Conservation (phyloP, 2,329 filamentous ascomycete species). For the Lachnellula cervina region DNA sequence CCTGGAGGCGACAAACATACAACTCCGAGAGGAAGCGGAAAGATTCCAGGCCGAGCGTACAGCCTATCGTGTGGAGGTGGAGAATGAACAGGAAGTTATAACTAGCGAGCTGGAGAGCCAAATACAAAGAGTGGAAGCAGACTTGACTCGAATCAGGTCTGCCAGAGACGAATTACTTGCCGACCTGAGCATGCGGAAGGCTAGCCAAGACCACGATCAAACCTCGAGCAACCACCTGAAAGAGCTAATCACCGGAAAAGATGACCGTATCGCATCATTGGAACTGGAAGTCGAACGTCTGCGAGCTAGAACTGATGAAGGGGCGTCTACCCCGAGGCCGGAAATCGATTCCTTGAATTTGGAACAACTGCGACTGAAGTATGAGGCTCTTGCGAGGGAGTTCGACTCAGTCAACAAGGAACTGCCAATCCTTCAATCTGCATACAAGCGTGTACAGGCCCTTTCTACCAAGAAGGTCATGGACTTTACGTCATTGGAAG, state of each 20-base stretch:
- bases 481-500: slow-evolving; percentile 71
- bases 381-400: slow-evolving; percentile 70
- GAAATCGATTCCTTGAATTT: slow-evolving; percentile 55
- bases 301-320: slow-evolving; percentile 48
- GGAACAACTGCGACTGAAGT: slow-evolving; percentile 70
- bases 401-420: slow-evolving; percentile 83
- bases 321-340: slow-evolving; percentile 37
- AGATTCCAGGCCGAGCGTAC: slow-evolving; percentile 82
- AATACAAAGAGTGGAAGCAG: slow-evolving; percentile 73
- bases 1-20: slow-evolving; percentile 80
- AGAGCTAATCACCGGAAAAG: slow-evolving; percentile 73
- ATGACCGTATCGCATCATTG: slow-evolving; percentile 73
- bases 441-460: slow-evolving; percentile 83
- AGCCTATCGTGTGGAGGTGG: slow-evolving; percentile 72
- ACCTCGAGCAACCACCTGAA: slow-evolving; percentile 67
- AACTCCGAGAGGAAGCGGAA: slow-evolving; percentile 78
- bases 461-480: slow-evolving; percentile 82
- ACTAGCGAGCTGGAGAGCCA: slow-evolving; percentile 78
- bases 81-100: slow-evolving; percentile 70
- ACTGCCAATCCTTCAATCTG: slow-evolving; percentile 80
- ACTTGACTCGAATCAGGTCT: slow-evolving; percentile 79
- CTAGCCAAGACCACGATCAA: slow-evolving; percentile 71
- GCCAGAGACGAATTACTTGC: slow-evolving; percentile 80
- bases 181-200: slow-evolving; percentile 74
- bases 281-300: slow-evolving; percentile 79